Base-by-base conservation (phyloP, 148 eudicot species). In the Vaccinium macrocarpon region DNA sequence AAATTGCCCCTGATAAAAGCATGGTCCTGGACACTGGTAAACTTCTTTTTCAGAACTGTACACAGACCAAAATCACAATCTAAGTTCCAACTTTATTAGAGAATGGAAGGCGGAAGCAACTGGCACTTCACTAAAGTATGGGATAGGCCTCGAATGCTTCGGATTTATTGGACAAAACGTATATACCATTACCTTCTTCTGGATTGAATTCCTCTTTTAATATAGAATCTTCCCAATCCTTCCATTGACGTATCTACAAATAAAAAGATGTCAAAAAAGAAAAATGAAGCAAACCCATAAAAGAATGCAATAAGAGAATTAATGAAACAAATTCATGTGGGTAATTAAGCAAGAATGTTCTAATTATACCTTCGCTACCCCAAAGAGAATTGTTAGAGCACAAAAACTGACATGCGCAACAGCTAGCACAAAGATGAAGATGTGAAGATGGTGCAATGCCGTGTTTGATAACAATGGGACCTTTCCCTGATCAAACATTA, bases 371-470 rank as follows among this genome's bases (percentile, higher is more conserved):
- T 89, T 87, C 48, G 85, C 56, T 23, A 89, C 90, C 21, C 95
- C 98, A 64, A 93, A 89, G 56, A 93, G 85, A 74, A 93, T 87
- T 25, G 95, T 95, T 11, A 91, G 90, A 51, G 91, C 94, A 86
- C 91, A 91, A 78, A 91, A 92, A 23, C 85, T 38, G 82, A 95
- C 98, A 81, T 95, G 98, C 10, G 87, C 90, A 84, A 91, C 84
- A 77, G 97, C 98, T 42, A 93, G 85, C 84, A 93, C 95, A 86
- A 95, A 95, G 56, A 95, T 95, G 88, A 95, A 95, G 66, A 91
- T 93, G 75, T 95, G 98, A 57, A 95, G 89, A 88, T 95, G 95
- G 77, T 95, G 98, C 82, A 95, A 78, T n/a, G 97, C 95, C 80
- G 90, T 87, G 15, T 86, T 68, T 5, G 98, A 93, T 86, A 95